Conservation (phyloP, 2,329 filamentous ascomycete genomes). For the Blumeria hordei region DNA sequence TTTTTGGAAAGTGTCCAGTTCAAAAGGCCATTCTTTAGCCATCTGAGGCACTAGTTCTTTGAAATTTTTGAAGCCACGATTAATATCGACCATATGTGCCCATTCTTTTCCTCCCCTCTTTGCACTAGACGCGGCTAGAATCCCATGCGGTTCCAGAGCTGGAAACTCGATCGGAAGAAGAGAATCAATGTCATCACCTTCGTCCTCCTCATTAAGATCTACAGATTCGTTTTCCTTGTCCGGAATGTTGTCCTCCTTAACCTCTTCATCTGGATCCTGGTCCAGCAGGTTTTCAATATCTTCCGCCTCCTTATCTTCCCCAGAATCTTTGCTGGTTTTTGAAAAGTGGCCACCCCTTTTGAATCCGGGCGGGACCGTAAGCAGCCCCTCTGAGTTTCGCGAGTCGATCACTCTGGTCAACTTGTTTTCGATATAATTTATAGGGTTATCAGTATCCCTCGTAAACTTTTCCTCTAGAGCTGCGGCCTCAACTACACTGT, state of each 20-base stretch:
- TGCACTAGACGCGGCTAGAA: conserved; percentile 43
- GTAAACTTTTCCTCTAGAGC: conserved; percentile 57
- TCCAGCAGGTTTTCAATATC: conserved; percentile 43
- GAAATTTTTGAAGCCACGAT: conserved; percentile 84
- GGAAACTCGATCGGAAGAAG: conserved; percentile 84
- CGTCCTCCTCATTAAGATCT: conserved; percentile 16
- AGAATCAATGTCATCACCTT: conserved; percentile 52
- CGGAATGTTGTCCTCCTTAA: conserved; percentile 15
- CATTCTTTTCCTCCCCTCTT: conserved; percentile 66
- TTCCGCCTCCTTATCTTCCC: conserved; percentile 35
- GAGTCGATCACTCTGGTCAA: conserved; percentile 77
- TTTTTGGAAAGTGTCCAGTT: conserved; percentile 94
- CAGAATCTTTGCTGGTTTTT: conserved; percentile 29
- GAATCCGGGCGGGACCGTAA: conserved; percentile 67
- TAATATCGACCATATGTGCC: conserved; percentile 96
- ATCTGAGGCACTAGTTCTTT: conserved; percentile 82
- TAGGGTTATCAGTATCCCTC: conserved; percentile 21
- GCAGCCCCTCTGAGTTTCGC: conserved; percentile 47
- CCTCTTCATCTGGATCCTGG: conserved; percentile 18
- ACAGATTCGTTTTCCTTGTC: conserved; percentile 8
- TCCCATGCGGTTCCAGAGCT: conserved; percentile 62
- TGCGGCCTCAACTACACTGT: conserved; percentile 65
- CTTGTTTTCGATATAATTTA: conserved; percentile 23
- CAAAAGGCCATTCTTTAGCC: conserved; percentile 90
- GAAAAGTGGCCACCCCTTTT: conserved; percentile 50